These are phyloP conservation scores for Candida ulmi DNA, from an alignment of 805 yeast genomes.

Conservation along the genomic window DNA sequence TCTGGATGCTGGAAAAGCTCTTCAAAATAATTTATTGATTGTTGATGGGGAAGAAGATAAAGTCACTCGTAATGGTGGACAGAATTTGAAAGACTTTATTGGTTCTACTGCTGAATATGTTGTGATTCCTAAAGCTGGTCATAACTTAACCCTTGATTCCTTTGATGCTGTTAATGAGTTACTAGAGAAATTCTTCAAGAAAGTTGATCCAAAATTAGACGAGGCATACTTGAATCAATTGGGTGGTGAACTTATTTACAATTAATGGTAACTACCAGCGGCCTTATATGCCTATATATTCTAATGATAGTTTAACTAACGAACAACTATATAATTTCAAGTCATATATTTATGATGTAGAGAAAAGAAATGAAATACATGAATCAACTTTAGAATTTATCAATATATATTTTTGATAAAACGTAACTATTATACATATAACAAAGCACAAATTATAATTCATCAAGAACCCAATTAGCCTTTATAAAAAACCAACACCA, in stretches of 20 bases:
- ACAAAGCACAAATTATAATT: not conserved
- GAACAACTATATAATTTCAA: too few relatives aligned
- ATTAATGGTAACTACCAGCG: too few relatives aligned
- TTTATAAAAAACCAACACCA: not conserved
- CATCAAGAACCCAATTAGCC: not conserved
- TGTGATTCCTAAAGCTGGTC: slow-evolving; percentile 16
- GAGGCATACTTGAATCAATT: not conserved
- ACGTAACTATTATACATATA: not conserved
- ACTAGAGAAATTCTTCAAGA: slow-evolving; percentile 2
- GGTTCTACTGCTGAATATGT: slow-evolving; percentile 14
- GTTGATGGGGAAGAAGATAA: slow-evolving; percentile 19
- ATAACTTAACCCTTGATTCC: slow-evolving; percentile 17
- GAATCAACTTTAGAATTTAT: too few relatives aligned
- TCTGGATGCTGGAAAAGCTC: slow-evolving; percentile 5
- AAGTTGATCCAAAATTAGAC: not conserved
- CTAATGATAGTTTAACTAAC: too few relatives aligned
- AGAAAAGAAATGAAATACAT: too few relatives aligned
- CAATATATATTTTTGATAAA: too few relatives aligned
- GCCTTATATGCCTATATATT: too few relatives aligned
- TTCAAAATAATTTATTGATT: slow-evolving; percentile 9
- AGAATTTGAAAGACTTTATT: slow-evolving; percentile 14
- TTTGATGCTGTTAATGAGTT: slow-evolving; percentile 11
- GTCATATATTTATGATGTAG: too few relatives aligned
- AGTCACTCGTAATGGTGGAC: slow-evolving; percentile 20
- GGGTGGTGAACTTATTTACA: not conserved